Evolutionary conservation across 176 grass and related monocot species (phyloP).

Genomic region (Aegilops speltoides): DNA sequence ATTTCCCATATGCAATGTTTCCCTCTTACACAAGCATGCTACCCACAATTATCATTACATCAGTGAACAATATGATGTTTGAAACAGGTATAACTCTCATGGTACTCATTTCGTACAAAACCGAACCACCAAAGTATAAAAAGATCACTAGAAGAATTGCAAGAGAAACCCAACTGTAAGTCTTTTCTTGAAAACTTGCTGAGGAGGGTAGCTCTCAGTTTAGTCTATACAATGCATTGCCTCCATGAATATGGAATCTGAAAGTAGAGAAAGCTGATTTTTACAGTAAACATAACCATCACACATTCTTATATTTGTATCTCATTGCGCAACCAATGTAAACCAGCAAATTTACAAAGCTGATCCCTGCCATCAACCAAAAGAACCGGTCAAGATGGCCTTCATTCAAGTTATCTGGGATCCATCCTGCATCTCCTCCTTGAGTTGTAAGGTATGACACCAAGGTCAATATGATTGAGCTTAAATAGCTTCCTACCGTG

Average conservation of each 20-base stretch:
- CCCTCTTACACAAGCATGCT: background rate
- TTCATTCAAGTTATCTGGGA: slow-evolving; percentile 85
- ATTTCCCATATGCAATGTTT: background rate
- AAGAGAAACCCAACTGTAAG: background rate
- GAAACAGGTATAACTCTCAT: background rate
- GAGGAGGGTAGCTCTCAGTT: background rate
- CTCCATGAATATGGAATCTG: background rate
- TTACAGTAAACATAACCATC: slow-evolving; percentile 31
- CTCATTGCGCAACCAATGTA: slow-evolving; percentile 54
- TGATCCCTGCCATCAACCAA: slow-evolving; percentile 76
- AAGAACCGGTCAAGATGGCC: slow-evolving; percentile 92
- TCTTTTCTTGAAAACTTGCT: background rate
- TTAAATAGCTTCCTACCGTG: slow-evolving; percentile 66
- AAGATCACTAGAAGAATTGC: background rate
- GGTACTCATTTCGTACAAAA: background rate
- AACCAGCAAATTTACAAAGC: slow-evolving; percentile 63
- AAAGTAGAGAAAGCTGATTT: background rate
- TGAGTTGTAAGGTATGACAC: slow-evolving; percentile 65
- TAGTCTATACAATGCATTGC: slow-evolving; percentile 5
- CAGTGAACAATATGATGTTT: background rate
- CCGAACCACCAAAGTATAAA: background rate
- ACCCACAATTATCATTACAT: background rate
- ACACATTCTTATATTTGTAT: slow-evolving; percentile 74
- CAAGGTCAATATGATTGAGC: slow-evolving; percentile 63
- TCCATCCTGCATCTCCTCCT: slow-evolving; percentile 71